These are phyloP conservation scores for Boletus rex-veris DNA, from an alignment of 768 basidiomycete genomes.

Conservation along the genomic window DNA sequence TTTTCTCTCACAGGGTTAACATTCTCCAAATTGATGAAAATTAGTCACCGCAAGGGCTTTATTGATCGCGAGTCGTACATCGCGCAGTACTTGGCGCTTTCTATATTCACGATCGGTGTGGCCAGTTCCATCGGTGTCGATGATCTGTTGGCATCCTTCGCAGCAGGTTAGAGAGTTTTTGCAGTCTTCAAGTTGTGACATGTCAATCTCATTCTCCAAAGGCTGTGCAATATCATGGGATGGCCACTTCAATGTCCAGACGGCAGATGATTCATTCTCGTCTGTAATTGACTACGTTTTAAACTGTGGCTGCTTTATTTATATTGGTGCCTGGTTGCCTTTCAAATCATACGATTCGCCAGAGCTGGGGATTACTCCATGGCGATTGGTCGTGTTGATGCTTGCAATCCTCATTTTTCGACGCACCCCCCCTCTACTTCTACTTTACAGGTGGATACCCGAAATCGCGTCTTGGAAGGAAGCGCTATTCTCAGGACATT, in stretches of 20 bases:
- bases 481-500: conserved; percentile 90
- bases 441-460: conserved; percentile 80
- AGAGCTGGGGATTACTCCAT: conserved; percentile 60
- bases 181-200: neutral
- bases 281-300: conserved; percentile 87
- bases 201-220: conserved; percentile 22
- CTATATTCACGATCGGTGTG: conserved; percentile 75
- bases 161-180: conserved; percentile 50
- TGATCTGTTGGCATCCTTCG: conserved; percentile 87
- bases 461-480: conserved; percentile 84
- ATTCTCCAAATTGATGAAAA: conserved; percentile 72
- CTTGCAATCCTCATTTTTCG: conserved; percentile 69
- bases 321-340: conserved; percentile 85
- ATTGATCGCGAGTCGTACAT: conserved; percentile 85
- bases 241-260: conserved; percentile 74
- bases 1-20: conserved; percentile 44
- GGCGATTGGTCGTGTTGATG: conserved; percentile 67
- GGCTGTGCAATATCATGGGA: conserved; percentile 93
- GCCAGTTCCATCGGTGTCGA: conserved; percentile 79
- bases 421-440: conserved; percentile 74
- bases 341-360: conserved; percentile 55
- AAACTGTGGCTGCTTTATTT: conserved; percentile 78
- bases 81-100: conserved; percentile 74
- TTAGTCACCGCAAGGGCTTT: conserved; percentile 56
- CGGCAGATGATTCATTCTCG: conserved; percentile 82